Conservation (phyloP, 768 basidiomycete genomes). For the Solioccasus polychromus region DNA sequence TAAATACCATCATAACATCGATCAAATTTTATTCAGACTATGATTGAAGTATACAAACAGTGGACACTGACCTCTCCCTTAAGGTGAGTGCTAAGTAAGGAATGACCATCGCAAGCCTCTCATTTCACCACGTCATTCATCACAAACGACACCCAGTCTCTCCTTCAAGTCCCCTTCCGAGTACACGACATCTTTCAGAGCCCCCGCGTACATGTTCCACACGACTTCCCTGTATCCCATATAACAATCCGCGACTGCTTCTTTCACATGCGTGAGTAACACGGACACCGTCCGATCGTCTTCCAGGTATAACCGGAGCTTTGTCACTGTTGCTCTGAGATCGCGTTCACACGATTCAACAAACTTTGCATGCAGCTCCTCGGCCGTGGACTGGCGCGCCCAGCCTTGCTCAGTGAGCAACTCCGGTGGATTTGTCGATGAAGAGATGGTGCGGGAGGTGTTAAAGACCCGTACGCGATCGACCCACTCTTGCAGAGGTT, state of each 20-base stretch:
- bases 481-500: constrained; percentile 62
- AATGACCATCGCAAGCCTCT: no score
- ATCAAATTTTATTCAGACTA: no score
- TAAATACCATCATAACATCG: no score
- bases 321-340: constrained; percentile 50
- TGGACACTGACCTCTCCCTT: no score
- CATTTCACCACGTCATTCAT: constrained; percentile 20
- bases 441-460: constrained; percentile 17
- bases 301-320: constrained; percentile 75
- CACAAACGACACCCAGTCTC: constrained; percentile 37
- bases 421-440: constrained; percentile 17
- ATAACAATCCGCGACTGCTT: constrained; percentile 74
- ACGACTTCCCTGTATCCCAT: constrained; percentile 66
- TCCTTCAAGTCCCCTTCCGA: constrained; percentile 38
- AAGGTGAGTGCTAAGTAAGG: no score
- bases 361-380: constrained; percentile 53
- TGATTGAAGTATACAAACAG: no score
- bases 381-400: constrained; percentile 49
- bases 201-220: constrained; percentile 45
- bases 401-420: constrained; percentile 42
- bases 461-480: constrained; percentile 43
- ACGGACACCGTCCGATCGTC: constrained; percentile 77
- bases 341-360: constrained; percentile 51
- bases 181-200: constrained; percentile 32
- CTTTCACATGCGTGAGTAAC: constrained; percentile 72